Conservation (phyloP, 495 filamentous ascomycete genomes). For the Podospora bellae-mahoneyi region DNA sequence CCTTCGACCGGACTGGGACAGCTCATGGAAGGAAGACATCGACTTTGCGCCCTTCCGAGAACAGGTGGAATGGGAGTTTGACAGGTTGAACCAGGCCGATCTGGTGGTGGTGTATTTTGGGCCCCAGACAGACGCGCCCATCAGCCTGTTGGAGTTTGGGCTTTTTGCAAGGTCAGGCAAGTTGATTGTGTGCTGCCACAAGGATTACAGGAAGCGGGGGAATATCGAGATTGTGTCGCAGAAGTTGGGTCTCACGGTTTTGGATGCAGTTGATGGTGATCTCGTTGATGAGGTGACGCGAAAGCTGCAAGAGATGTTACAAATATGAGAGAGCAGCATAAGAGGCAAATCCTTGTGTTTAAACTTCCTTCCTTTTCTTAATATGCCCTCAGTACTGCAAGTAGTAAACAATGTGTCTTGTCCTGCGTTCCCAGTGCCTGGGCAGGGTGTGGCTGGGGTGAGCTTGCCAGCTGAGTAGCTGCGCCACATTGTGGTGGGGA, state of each 20-base stretch:
- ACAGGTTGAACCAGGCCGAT: constrained; percentile 50
- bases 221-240: constrained; percentile 55
- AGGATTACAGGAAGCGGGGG: constrained; percentile 53
- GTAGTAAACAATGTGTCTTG: too few relatives aligned
- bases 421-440: too few relatives aligned
- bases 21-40: constrained; percentile 47
- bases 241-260: constrained; percentile 38
- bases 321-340: not conserved
- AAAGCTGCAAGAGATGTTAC: not conserved
- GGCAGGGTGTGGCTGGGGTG: not conserved
- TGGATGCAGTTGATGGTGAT: constrained; percentile 32
- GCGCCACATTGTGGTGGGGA: constrained; percentile 21
- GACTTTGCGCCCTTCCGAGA: constrained; percentile 42
- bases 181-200: constrained; percentile 49
- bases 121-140: constrained; percentile 31
- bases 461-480: not conserved
- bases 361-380: too few relatives aligned
- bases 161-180: constrained; percentile 47
- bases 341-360: not conserved
- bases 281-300: constrained; percentile 3
- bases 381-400: too few relatives aligned
- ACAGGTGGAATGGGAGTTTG: constrained; percentile 60
- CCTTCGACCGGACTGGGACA: constrained; percentile 52
- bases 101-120: constrained; percentile 57
- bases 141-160: constrained; percentile 34